Conservation (phyloP, 2,329 filamentous ascomycete species). For the Fusarium udum region DNA sequence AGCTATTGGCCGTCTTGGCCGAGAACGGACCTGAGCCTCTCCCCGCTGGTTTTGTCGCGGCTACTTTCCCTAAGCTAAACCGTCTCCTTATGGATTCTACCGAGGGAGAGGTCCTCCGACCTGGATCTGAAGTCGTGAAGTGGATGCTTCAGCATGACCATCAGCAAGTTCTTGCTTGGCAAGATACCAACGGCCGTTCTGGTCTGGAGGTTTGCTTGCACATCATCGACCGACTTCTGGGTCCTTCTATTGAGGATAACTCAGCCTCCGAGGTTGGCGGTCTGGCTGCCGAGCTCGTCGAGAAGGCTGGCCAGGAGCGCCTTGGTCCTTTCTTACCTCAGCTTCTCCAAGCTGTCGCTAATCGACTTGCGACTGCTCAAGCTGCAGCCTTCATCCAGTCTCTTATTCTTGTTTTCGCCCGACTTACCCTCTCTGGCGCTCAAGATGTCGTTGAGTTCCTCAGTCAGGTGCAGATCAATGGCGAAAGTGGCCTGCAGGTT, state of each 20-base stretch:
- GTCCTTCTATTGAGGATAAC: slow-evolving; percentile 86
- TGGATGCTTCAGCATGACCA: slow-evolving; percentile 91
- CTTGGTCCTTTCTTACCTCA: slow-evolving; percentile 91
- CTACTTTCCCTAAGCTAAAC: slow-evolving; percentile 87
- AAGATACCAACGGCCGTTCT: slow-evolving; percentile 79
- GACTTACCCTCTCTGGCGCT: slow-evolving; percentile 84
- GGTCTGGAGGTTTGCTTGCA: slow-evolving; percentile 89
- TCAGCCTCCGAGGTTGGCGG: slow-evolving; percentile 96
- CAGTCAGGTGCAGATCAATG: slow-evolving; percentile 81
- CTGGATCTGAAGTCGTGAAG: slow-evolving; percentile 86
- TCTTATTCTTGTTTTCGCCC: slow-evolving; percentile 92
- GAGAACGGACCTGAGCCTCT: slow-evolving; percentile 87
- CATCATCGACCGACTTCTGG: slow-evolving; percentile 90
- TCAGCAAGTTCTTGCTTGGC: slow-evolving; percentile 88
- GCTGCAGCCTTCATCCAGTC: slow-evolving; percentile 94
- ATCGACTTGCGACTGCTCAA: slow-evolving; percentile 81
- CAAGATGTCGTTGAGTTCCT: slow-evolving; percentile 93
- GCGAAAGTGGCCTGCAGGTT: slow-evolving; percentile 83
- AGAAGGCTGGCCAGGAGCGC: slow-evolving; percentile 91
- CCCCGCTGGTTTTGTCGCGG: slow-evolving; percentile 84
- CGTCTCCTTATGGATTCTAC: slow-evolving; percentile 81
- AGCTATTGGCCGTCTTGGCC: slow-evolving; percentile 82
- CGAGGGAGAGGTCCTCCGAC: slow-evolving; percentile 89
- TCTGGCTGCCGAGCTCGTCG: slow-evolving; percentile 91
- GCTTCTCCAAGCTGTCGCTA: slow-evolving; percentile 87